Evolutionary conservation across 2,329 filamentous ascomycete genomes (phyloP), one percentile per base, ranked within the genome.

Genomic region (Graphium sp.): DNA sequence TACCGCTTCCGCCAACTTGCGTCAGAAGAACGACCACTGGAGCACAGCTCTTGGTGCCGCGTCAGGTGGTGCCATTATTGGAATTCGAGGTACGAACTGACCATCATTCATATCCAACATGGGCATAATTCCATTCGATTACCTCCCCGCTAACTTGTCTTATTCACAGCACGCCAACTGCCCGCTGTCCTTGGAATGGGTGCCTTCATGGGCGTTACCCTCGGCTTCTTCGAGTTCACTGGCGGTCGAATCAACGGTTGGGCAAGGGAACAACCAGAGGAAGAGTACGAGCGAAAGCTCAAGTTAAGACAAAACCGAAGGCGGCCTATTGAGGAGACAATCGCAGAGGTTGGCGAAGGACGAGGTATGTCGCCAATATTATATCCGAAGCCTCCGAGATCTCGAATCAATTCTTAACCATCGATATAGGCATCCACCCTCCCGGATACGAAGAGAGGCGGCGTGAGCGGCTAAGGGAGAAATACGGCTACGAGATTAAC

Each of bases 401-500:
- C n/a, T 2, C 16, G 5, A 11, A 12, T 4, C 14, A 10, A 10
- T 11, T 16, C 8, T 26, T 30, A 44, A 40, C 34, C 21, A 11
- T 24, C 24, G 18, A n/a, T 30, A 6, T 41, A 93, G 84, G 79
- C 31, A 82, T 93, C 42, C 66, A 75, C 41, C 78, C 69, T 22
- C 74, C 79, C 11, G 82, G 82, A 29, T 93, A 89, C 48, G 77
- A 81, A 41, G 81, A 92, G 61, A 66, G 85, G 52, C 74, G 85
- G 51, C 70, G 72, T 39, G 63, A 84, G 58, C 68, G 81, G 42
- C 66, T 94, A 51, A 75, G 81, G 66, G 75, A 83, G 55, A 81
- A 74, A 52, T 93, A 93, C 46, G 83, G 84, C 34, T 70, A 91
- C 45, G 83, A 92, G 39, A 74, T 93, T 45, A 69, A 76, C 45